A percentile compares a stretch with the other conserved stretches of the same genome.
Conservation (phyloP, 192 early-diverging fungal species). For the Funneliformis geosporum region DNA sequence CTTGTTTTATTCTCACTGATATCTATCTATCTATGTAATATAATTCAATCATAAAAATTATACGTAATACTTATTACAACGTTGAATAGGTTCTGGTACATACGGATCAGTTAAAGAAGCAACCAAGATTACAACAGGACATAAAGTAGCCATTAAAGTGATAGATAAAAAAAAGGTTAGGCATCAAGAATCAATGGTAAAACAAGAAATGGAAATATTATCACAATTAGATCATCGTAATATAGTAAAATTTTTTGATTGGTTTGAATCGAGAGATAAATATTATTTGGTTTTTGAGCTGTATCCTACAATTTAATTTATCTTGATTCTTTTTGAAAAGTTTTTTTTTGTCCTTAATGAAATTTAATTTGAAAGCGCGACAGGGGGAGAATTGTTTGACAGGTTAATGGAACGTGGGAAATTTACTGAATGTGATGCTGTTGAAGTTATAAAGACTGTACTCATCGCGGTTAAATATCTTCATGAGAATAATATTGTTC, state of each 20-base stretch:
- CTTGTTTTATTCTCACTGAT: neutral
- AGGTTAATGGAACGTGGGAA: conserved; percentile 75
- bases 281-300: conserved; percentile 78
- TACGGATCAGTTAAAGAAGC: conserved; percentile 76
- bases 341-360: neutral
- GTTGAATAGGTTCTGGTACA: conserved; percentile 56
- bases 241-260: conserved; percentile 86
- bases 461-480: conserved; percentile 80
- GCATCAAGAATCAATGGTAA: conserved; percentile 84
- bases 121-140: conserved; percentile 65
- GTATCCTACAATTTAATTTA: conserved; percentile 36
- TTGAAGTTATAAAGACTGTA: conserved; percentile 70
- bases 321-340: neutral
- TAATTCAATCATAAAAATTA: neutral
- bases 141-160: conserved; percentile 87
- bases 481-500: conserved; percentile 85
- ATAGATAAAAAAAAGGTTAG: conserved; percentile 84
- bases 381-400: conserved; percentile 89
- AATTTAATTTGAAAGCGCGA: conserved; percentile 44
- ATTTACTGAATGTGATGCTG: conserved; percentile 84
- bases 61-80: neutral
- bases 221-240: conserved; percentile 82
- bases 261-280: conserved; percentile 74
- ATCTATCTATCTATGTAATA: neutral
- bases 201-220: conserved; percentile 89